These are phyloP conservation scores for Fusarium concolor DNA, from an alignment of 2,329 filamentous ascomycete genomes.

Conservation along the genomic window DNA sequence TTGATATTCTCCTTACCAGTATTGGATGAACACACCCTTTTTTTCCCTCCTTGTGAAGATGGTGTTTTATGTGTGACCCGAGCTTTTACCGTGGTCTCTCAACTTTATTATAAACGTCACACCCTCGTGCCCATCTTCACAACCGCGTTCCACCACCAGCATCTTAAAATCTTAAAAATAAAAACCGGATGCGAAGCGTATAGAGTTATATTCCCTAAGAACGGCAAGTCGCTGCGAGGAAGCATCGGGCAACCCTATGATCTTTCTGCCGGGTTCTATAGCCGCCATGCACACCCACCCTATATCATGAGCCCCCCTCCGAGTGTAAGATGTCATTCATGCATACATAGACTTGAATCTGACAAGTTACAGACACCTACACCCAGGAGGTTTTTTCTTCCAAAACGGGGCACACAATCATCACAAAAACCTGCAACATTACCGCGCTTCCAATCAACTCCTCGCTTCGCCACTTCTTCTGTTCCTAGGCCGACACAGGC, in stretches of 20 bases:
- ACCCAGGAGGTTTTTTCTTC: constrained; percentile 54
- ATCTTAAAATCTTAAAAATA: not conserved
- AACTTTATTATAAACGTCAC: constrained; percentile 23
- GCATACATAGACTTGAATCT: not conserved
- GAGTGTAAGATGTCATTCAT: constrained; percentile 34
- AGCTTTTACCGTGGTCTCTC: constrained; percentile 30
- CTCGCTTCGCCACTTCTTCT: constrained; percentile 53
- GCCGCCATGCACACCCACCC: constrained; percentile 33
- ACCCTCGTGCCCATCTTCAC: not conserved
- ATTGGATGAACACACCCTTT: too few relatives aligned
- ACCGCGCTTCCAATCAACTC: constrained; percentile 54
- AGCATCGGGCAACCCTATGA: constrained; percentile 5
- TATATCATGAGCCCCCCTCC: constrained; percentile 46
- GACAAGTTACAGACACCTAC: constrained; percentile 52
- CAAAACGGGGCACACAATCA: constrained; percentile 50
- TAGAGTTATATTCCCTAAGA: not conserved
- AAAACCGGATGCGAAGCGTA: not conserved
- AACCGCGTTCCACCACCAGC: not conserved
- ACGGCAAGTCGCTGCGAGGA: not conserved
- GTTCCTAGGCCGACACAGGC: constrained; percentile 46
- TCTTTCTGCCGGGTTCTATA: not conserved
- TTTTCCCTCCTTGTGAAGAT: too few relatives aligned
- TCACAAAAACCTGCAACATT: constrained; percentile 49
- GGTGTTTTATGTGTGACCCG: constrained; percentile 1
- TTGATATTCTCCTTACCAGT: not conserved